A percentile compares a stretch with the other conserved stretches of the same genome.
These are phyloP conservation scores for Akanthomyces uredinophilus DNA, from an alignment of 2,329 filamentous ascomycete species.

Conservation along the genomic window DNA sequence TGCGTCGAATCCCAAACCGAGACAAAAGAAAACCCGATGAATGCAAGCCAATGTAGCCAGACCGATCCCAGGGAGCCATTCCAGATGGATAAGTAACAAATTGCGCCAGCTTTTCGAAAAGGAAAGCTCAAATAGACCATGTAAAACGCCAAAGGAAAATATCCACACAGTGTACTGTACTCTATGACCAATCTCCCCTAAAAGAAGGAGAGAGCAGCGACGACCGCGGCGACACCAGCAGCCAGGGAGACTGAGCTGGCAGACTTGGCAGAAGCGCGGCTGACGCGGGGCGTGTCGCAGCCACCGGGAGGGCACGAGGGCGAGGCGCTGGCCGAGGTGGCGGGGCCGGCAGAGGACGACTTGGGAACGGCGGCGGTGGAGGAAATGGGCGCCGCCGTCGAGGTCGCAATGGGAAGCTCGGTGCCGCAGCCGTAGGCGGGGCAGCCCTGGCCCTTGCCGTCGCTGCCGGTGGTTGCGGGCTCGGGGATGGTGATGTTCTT, in stretches of 20 bases:
- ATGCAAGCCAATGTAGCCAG: background rate
- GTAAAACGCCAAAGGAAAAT: background rate
- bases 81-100: background rate
- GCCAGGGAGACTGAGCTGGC: background rate
- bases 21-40: background rate
- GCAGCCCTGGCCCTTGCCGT: background rate
- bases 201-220: background rate
- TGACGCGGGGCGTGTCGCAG: background rate
- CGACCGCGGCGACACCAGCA: background rate
- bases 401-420: background rate
- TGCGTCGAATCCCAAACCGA: background rate
- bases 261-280: background rate
- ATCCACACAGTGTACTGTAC: too few species aligned
- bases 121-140: background rate
- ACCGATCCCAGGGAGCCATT: background rate
- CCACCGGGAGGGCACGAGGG: conserved; percentile 4
- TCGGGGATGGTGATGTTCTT: conserved; percentile 8
- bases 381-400: background rate
- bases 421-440: conserved; percentile 7
- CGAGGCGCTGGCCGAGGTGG: background rate
- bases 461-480: background rate
- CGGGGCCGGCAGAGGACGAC: background rate
- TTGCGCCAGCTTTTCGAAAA: background rate
- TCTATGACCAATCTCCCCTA: background rate
- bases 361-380: background rate